Percentiles rank a stretch among this genome's conserved stretches.
These are phyloP conservation scores for Termitomyces bulborhizus DNA, from an alignment of 768 basidiomycete species.

Conservation along the genomic window DNA sequence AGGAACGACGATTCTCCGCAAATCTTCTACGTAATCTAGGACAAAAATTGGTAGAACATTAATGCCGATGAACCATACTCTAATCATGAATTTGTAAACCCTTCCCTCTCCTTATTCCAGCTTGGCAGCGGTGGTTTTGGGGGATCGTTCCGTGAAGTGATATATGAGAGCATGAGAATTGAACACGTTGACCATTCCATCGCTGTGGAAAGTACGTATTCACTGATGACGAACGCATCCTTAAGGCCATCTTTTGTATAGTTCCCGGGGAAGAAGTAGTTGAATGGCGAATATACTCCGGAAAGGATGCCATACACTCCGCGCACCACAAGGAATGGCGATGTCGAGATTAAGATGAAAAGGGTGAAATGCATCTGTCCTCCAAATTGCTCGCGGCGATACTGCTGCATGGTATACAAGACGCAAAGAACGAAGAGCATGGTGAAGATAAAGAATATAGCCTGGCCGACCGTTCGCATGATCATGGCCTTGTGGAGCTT, in stretches of 20 bases:
- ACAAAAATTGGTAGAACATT: background rate
- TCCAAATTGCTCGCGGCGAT: constrained; percentile 11
- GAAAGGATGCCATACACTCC: constrained; percentile 26
- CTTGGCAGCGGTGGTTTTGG: constrained; percentile 3
- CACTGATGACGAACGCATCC: constrained; percentile 18
- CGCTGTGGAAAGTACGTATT: constrained; percentile 20
- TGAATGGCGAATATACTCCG: constrained; percentile 17
- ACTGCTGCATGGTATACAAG: constrained; percentile 19
- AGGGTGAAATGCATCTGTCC: constrained; percentile 22
- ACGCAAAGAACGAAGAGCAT: constrained; percentile 19
- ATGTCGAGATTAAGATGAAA: constrained; percentile 20
- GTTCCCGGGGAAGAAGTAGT: constrained; percentile 20
- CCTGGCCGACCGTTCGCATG: constrained; percentile 24
- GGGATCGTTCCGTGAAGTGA: constrained; percentile 18
- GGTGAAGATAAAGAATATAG: constrained; percentile 27
- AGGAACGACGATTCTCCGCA: too few species aligned
- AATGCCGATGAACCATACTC: background rate
- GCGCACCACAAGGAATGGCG: constrained; percentile 27
- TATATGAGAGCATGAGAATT: constrained; percentile 15
- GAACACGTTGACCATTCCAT: constrained; percentile 22
- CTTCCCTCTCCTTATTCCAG: background rate
- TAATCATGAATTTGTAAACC: background rate
- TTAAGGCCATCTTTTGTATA: constrained; percentile 17
- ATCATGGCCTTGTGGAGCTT: constrained; percentile 20
- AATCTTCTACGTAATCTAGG: too few species aligned